Evolutionary conservation across 2,329 filamentous ascomycete species (phyloP).

Genomic region (Aspergillus versicolor): DNA sequence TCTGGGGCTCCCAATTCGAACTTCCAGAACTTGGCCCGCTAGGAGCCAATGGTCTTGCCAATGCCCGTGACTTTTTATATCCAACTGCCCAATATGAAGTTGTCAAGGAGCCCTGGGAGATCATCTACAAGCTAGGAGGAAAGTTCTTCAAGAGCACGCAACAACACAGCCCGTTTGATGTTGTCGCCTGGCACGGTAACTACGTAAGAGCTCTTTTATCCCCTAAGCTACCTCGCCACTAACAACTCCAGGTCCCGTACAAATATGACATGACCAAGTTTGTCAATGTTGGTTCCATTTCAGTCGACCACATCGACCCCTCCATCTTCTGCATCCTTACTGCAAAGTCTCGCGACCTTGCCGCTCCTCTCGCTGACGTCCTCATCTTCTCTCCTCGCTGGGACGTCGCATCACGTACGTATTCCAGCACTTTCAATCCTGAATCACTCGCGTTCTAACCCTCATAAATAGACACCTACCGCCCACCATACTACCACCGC

Average conservation of each 20-base stretch:
- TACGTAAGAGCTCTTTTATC: conserved; percentile 42
- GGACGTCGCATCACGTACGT: conserved; percentile 39
- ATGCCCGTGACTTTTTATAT: conserved; percentile 63
- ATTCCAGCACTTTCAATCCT: neutral
- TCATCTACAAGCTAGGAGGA: conserved; percentile 63
- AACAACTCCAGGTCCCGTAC: conserved; percentile 31
- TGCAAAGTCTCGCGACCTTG: conserved; percentile 38
- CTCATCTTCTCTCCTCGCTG: conserved; percentile 42
- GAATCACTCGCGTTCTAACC: neutral
- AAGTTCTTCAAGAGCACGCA: conserved; percentile 62
- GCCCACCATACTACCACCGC: conserved; percentile 45
- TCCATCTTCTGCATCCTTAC: conserved; percentile 44
- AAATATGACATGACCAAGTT: conserved; percentile 45
- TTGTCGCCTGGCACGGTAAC: conserved; percentile 71
- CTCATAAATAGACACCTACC: conserved; percentile 33
- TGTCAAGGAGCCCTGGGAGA: conserved; percentile 55
- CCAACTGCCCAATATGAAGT: conserved; percentile 60
- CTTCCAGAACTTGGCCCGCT: conserved; percentile 67
- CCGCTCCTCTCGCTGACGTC: conserved; percentile 37
- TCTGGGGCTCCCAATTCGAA: conserved; percentile 64
- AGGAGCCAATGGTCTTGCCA: conserved; percentile 65
- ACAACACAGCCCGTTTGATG: conserved; percentile 67
- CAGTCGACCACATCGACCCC: conserved; percentile 42
- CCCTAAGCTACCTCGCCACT: neutral
- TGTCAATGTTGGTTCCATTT: conserved; percentile 41